These are phyloP conservation scores for Themeda triandra DNA, from an alignment of 176 grass and related monocot genomes.

Conservation along the genomic window DNA sequence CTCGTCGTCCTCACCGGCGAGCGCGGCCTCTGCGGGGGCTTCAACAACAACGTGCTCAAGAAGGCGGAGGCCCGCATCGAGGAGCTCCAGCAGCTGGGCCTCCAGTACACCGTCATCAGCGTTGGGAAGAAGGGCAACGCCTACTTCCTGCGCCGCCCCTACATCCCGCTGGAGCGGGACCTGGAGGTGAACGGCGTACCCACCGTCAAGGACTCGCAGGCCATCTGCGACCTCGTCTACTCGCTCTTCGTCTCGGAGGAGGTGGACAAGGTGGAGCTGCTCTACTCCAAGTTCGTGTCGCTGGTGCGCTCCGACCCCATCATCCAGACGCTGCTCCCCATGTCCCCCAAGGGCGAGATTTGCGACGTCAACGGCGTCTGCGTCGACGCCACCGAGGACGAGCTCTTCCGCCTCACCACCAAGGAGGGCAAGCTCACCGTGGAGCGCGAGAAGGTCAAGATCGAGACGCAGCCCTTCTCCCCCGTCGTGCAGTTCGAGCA, in stretches of 20 bases:
- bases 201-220: slow-evolving; percentile 80
- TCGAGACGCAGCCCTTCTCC: slow-evolving; percentile 57
- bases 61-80: slow-evolving; percentile 73
- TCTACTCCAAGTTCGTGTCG: slow-evolving; percentile 83
- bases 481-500: slow-evolving; percentile 90
- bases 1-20: slow-evolving; percentile 85
- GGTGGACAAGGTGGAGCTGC: slow-evolving; percentile 93
- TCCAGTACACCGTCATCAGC: slow-evolving; percentile 64
- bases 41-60: slow-evolving; percentile 92
- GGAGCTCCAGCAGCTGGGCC: slow-evolving; percentile 55
- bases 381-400: slow-evolving; percentile 76
- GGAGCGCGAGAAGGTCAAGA: slow-evolving; percentile 77
- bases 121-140: slow-evolving; percentile 86
- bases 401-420: slow-evolving; percentile 89
- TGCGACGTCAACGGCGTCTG: slow-evolving; percentile 80
- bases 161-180: slow-evolving; percentile 58
- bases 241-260: slow-evolving; percentile 85
- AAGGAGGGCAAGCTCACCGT: slow-evolving; percentile 83
- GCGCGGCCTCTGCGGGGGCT: slow-evolving; percentile 75
- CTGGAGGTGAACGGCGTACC: slow-evolving; percentile 59
- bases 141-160: slow-evolving; percentile 65
- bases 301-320: slow-evolving; percentile 80
- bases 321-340: slow-evolving; percentile 85
- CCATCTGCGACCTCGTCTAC: slow-evolving; percentile 80
- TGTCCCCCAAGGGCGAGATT: slow-evolving; percentile 89